phyloP scores from a whole-genome alignment of 1,284 basidiomycete genomes.

The Moesziomyces parantarcticus region DNA sequence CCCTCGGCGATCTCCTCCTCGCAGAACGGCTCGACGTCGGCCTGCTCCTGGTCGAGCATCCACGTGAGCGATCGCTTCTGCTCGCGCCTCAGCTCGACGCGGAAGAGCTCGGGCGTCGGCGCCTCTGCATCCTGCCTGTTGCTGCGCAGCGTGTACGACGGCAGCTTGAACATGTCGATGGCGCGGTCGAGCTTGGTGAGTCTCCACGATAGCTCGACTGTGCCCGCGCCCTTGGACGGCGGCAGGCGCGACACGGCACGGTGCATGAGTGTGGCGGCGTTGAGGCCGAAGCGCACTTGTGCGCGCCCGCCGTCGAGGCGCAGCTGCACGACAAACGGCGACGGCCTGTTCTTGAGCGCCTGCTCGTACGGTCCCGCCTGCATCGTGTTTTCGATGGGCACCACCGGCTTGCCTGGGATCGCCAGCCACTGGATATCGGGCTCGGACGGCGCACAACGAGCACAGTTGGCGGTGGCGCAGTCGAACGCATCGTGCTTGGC shows the following conservation, averaged over 20 bases:
- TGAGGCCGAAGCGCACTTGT: constrained; percentile 84
- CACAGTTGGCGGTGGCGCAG: constrained; percentile 70
- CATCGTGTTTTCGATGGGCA: constrained; percentile 54
- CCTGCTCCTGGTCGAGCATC: constrained; percentile 85
- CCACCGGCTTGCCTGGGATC: constrained; percentile 36
- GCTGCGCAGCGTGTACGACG: constrained; percentile 77
- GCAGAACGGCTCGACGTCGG: constrained; percentile 74
- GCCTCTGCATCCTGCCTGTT: constrained; percentile 82
- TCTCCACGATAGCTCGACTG: constrained; percentile 76
- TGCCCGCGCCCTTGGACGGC: constrained; percentile 62
- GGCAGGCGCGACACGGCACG: constrained; percentile 86
- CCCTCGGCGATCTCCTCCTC: constrained; percentile 96
- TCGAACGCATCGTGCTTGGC: constrained; percentile 31
- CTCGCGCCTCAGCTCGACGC: constrained; percentile 76
- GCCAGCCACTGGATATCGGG: constrained; percentile 80
- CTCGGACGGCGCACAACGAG: constrained; percentile 81
- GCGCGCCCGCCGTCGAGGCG: constrained; percentile 76
- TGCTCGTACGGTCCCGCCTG: constrained; percentile 68
- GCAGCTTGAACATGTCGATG: constrained; percentile 67
- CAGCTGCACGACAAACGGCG: constrained; percentile 87
- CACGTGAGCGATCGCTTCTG: constrained; percentile 89
- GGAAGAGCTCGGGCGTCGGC: constrained; percentile 81
- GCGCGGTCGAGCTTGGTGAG: constrained; percentile 81
- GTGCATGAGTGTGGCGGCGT: constrained; percentile 86
- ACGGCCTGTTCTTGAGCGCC: constrained; percentile 84